phyloP scores from a whole-genome alignment of 768 basidiomycete species.

The Suillus alpinus region DNA sequence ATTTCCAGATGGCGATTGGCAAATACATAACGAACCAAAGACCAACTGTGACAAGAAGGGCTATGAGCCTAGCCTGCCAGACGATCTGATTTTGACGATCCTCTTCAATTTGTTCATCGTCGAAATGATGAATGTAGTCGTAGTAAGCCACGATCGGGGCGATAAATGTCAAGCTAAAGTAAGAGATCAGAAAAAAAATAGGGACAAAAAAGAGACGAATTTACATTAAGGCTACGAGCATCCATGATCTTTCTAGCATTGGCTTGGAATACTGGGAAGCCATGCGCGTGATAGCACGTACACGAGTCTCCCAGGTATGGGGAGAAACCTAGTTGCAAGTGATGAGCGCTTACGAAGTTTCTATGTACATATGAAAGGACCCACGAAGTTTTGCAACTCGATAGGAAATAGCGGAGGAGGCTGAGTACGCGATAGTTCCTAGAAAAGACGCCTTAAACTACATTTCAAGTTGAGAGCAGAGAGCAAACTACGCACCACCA shows the following conservation, averaged over 20 bases:
- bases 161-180: constrained; percentile 35
- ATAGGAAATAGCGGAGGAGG: constrained; percentile 32
- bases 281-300: constrained; percentile 35
- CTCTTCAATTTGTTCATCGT: not conserved
- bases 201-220: constrained; percentile 10
- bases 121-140: constrained; percentile 23
- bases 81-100: constrained; percentile 16
- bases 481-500: constrained; percentile 20
- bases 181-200: not conserved
- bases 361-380: constrained; percentile 4
- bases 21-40: constrained; percentile 36
- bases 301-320: constrained; percentile 43
- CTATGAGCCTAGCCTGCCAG: constrained; percentile 35
- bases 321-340: constrained; percentile 33
- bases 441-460: not conserved
- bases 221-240: constrained; percentile 39
- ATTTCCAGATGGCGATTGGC: constrained; percentile 49
- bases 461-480: not conserved
- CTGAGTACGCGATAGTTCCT: constrained; percentile 36
- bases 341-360: not conserved
- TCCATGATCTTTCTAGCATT: constrained; percentile 42
- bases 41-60: constrained; percentile 37
- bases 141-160: constrained; percentile 40
- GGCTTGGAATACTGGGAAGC: constrained; percentile 42
- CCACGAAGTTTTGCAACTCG: constrained; percentile 38